Evolutionary conservation across 148 eudicot species (phyloP), one percentile per base, ranked within the genome.

Genomic region (Camellia sinensis): DNA sequence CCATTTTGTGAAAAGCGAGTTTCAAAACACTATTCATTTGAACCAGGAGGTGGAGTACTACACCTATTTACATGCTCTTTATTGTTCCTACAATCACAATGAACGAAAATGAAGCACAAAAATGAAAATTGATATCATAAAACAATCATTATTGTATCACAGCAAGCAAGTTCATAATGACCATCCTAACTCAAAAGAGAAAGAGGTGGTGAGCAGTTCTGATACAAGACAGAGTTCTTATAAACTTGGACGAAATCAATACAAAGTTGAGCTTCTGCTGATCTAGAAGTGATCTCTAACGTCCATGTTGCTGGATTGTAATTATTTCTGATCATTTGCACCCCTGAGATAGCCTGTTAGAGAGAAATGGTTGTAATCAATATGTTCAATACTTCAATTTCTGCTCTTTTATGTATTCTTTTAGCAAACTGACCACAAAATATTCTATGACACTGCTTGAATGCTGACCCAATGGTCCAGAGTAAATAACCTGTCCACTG

Each of bases 281-380:
- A 91, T 67, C 89, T 71, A 19, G 97, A 91, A 76, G 93, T 91
- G 86, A 95, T 90, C 79, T 95, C 97, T 66, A 95, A 80, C 88
- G 90, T 91, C 98, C 98, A 95, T 57, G 98, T 93, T 54, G 98
- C 94, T 44, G 97, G 98, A 79, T 95, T 95, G 81, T 88, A 87
- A 53, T 91, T 88, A 79, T 88, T 80, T 84, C 52, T 86, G 72
- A 91, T 91, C 84, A 83, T 90, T 66, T 93, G 90, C 60, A 95
- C 90, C 40, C 93, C 91, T 3, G 90, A 82, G 46, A 91, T 86
- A 37, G 73, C 80, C 97, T 95, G 80, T 84, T 72, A 65, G 15
- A 80, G 19, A 56, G 29, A 29, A 29, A 19, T 9, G 19, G 0
- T 3, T 37, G 8, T 53, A 18, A 59, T 11, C 9, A 68, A 37